Conservation (phyloP, 352 stramenopile species). For the Phytophthora syringae region DNA sequence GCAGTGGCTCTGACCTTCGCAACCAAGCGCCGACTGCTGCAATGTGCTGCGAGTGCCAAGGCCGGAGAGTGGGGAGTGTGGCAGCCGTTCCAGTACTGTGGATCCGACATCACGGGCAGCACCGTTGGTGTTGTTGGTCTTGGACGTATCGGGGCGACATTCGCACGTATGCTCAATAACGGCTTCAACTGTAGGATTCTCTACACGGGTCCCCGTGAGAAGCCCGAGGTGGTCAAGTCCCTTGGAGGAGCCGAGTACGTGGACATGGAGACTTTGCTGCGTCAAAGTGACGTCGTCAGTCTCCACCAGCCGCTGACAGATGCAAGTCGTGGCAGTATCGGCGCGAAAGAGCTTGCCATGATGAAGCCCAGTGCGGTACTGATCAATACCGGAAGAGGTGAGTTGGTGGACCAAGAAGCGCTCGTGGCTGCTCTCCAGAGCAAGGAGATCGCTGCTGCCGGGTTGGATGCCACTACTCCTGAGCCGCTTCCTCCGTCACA, state of each 20-base stretch:
- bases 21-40: conserved; percentile 55
- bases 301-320: conserved; percentile 83
- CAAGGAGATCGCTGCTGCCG: conserved; percentile 54
- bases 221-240: conserved; percentile 47
- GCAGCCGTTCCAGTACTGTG: conserved; percentile 83
- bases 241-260: conserved; percentile 72
- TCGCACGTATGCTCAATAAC: conserved; percentile 75
- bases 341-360: conserved; percentile 63
- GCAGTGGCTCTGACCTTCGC: conserved; percentile 73
- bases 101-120: conserved; percentile 61
- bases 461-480: conserved; percentile 90
- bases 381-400: conserved; percentile 91
- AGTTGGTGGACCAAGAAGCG: conserved; percentile 89
- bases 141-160: conserved; percentile 85
- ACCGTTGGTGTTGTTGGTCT: conserved; percentile 85
- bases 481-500: conserved; percentile 89
- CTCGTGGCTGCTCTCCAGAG: conserved; percentile 50
- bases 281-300: conserved; percentile 84
- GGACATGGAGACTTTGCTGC: conserved; percentile 71
- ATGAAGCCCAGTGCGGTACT: conserved; percentile 87
- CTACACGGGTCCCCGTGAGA: conserved; percentile 74
- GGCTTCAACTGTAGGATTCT: conserved; percentile 84
- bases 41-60: conserved; percentile 75
- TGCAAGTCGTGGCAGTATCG: conserved; percentile 72
- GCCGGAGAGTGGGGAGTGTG: conserved; percentile 79